Percentiles rank a stretch among this genome's conserved stretches.
Conservation (phyloP, 305 asterid genomes). For the Withania somnifera region DNA sequence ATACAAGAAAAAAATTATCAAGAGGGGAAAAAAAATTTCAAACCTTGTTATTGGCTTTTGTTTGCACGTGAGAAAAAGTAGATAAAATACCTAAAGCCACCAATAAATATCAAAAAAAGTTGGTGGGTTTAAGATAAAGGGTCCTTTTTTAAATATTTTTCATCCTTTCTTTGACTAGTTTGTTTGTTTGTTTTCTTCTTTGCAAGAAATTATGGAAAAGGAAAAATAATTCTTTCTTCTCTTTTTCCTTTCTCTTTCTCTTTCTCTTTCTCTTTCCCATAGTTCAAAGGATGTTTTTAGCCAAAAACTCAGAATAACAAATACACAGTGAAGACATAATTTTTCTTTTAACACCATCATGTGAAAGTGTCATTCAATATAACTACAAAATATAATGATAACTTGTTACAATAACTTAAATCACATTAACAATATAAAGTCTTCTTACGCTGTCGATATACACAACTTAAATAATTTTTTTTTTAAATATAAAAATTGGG, state of each 20-base stretch:
- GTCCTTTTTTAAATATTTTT: neutral
- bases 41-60: neutral
- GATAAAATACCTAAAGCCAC: neutral
- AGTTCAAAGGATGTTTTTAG: too few relatives aligned
- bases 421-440: too few relatives aligned
- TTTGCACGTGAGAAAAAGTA: neutral
- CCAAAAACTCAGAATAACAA: too few relatives aligned
- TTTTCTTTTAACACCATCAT: too few relatives aligned
- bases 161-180: neutral
- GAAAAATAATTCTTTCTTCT: neutral
- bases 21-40: neutral
- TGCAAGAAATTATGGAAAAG: neutral
- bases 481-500: neutral
- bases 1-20: neutral
- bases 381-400: too few relatives aligned
- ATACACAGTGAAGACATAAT: too few relatives aligned
- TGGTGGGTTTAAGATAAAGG: neutral
- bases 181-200: neutral
- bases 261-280: too few relatives aligned
- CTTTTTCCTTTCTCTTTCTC: neutral
- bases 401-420: too few relatives aligned
- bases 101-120: neutral
- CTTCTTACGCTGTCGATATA: too few relatives aligned
- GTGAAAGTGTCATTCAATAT: too few relatives aligned
- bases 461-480: too few relatives aligned